Base-by-base conservation (phyloP, 257 asterid species). In the Dorcoceras hygrometricum region DNA sequence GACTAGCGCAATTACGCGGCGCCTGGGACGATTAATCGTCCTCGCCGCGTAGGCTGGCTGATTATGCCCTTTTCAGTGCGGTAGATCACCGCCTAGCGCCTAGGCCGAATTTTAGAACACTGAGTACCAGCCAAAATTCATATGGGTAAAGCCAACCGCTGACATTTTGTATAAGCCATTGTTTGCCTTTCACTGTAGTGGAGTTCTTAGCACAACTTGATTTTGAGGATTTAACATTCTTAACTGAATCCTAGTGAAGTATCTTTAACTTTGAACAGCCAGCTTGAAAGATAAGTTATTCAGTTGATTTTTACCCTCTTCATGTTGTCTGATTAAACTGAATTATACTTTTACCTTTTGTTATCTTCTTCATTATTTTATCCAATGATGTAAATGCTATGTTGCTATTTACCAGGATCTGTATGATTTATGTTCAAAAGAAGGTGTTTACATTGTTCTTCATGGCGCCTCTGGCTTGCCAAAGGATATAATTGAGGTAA, bases 381-480 rank as follows among this genome's bases (percentile, higher is more conserved):
- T 8, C 32, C 65, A 28, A 32, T 23, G 24, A 18, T 26, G 29
- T 56, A 24, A 60, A 54, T 59, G 46, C 58, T 53, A 9, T 22
- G 67, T 43, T 65, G 36, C 8, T 11, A 23, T 62, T 62, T 65
- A 18, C 26, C 87, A 93, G 99, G 90, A 90, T 56, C 86, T 93
- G 53, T 79, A 83, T 75, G 87, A 71, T 65, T 75, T 90, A 85
- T 73, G 90, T 74, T 80, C 87, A 57, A 82, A 76, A 66, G 82
- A 79, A 77, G 96, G 95, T 62, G 95, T 88, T 73, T 75, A 80
- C 69, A 86, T 93, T 24, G 97, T 93, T 57, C 99, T 93, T 70
- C 99, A 93, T 39, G 99, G 99, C 6, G 99, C 99, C 48, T 93
- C 99, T 51, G 99, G 99, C 60, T 80, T 93, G 86, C 79, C 80